A percentile compares a stretch with the other conserved stretches of the same genome.
Conservation (phyloP, 148 eudicot genomes). For the Rhododendron kiyosumense region DNA sequence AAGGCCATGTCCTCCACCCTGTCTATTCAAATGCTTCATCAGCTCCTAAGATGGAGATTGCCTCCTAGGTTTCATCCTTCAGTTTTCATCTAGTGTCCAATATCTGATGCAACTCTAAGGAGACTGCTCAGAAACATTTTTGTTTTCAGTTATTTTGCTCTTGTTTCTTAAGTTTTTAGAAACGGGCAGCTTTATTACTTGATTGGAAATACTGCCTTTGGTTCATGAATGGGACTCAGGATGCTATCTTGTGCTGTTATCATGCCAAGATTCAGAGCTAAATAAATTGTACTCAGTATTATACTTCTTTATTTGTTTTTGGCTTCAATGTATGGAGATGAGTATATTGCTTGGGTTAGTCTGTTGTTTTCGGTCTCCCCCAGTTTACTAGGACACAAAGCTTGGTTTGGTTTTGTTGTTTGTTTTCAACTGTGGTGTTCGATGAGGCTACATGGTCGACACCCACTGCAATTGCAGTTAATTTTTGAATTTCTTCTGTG, state of each 20-base stretch:
- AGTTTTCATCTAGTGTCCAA: neutral
- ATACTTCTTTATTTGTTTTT: neutral
- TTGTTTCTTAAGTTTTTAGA: neutral
- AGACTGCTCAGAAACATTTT: neutral
- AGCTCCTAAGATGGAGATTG: constrained; percentile 18
- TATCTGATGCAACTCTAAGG: neutral
- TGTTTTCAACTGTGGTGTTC: neutral
- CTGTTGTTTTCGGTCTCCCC: neutral
- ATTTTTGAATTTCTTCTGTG: neutral
- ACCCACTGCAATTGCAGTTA: neutral
- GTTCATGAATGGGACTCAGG: neutral
- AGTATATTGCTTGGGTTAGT: neutral
- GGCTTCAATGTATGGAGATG: neutral
- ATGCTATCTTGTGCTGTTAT: neutral
- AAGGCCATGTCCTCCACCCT: constrained; percentile 78
- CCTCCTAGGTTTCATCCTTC: constrained; percentile 13
- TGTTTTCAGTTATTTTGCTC: neutral
- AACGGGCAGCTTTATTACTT: neutral
- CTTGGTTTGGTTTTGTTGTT: neutral
- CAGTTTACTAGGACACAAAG: neutral
- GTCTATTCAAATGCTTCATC: constrained; percentile 35
- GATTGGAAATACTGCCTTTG: neutral
- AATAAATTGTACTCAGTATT: neutral
- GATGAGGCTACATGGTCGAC: neutral
- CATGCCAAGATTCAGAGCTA: neutral